Conservation (phyloP, 495 filamentous ascomycete genomes). For the Rostrohypoxylon terebratum region DNA sequence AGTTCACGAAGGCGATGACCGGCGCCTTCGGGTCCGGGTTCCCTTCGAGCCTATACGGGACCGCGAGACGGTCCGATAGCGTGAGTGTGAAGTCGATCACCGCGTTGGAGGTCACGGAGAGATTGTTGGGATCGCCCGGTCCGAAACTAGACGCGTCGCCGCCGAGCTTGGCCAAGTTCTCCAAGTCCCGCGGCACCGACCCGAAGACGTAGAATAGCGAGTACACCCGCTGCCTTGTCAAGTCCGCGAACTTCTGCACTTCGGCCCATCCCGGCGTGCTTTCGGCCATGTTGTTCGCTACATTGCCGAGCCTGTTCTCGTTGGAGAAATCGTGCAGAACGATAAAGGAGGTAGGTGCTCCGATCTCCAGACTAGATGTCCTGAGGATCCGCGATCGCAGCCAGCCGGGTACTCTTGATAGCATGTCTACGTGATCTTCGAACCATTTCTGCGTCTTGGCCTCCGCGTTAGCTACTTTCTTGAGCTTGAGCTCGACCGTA, state of each 20-base stretch:
- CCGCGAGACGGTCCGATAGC: constrained; percentile 70
- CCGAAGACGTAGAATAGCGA: constrained; percentile 83
- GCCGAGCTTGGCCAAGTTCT: constrained; percentile 55
- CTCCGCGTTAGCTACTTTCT: constrained; percentile 63
- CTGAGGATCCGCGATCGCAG: constrained; percentile 73
- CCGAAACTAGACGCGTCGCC: constrained; percentile 59
- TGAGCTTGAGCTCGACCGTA: constrained; percentile 68
- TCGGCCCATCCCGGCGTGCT: constrained; percentile 67
- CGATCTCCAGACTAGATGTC: constrained; percentile 65
- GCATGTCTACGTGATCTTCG: constrained; percentile 77
- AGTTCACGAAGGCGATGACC: constrained; percentile 78
- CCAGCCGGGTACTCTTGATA: constrained; percentile 81
- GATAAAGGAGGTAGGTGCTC: constrained; percentile 66
- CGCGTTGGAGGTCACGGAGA: constrained; percentile 56
- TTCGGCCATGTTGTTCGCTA: constrained; percentile 71
- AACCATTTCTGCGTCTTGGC: constrained; percentile 75
- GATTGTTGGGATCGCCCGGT: constrained; percentile 65
- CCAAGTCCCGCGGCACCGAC: constrained; percentile 74
- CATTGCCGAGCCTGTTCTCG: constrained; percentile 70
- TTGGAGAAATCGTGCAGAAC: constrained; percentile 77
- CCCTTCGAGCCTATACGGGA: constrained; percentile 82
- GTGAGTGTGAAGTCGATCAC: constrained; percentile 75
- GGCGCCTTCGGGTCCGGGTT: constrained; percentile 72
- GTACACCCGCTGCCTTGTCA: constrained; percentile 69
- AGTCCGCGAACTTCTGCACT: constrained; percentile 68